phyloP scores from a whole-genome alignment of 169 alveolate species.

The Toxoplasma gondii region DNA sequence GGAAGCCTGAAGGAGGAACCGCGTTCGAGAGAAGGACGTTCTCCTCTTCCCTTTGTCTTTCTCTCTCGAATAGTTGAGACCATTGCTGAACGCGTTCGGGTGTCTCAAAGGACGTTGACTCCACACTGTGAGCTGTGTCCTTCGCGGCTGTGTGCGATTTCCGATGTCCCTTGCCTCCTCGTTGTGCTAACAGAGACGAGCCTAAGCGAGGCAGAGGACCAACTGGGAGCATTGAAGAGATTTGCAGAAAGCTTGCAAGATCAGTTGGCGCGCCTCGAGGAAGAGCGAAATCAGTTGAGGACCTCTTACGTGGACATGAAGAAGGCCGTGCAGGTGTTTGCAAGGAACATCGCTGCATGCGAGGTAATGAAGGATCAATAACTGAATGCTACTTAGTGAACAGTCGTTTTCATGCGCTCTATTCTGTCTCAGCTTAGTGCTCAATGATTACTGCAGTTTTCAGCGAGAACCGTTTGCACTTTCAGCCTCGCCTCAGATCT shows the following conservation, averaged over 20 bases:
- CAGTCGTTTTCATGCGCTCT: not conserved
- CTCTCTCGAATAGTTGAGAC: too few species aligned
- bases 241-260: not conserved
- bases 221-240: not conserved
- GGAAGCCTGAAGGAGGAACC: too few species aligned
- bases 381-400: too few species aligned
- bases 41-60: too few species aligned
- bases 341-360: not conserved
- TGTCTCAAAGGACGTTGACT: too few species aligned
- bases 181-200: not conserved
- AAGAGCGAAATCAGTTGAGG: not conserved
- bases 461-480: not conserved
- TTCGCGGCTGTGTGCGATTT: not conserved
- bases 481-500: too few species aligned
- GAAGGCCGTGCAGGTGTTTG: not conserved
- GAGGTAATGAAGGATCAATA: not conserved
- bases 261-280: not conserved
- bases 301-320: not conserved
- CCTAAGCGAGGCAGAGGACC: not conserved
- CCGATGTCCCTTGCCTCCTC: not conserved
- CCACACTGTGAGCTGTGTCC: too few species aligned
- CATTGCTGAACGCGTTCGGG: too few species aligned
- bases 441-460: not conserved
- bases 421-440: not conserved
- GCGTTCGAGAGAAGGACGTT: too few species aligned